These are phyloP conservation scores for Nematocida ironsii DNA, from an alignment of 371 early-diverging fungal genomes.

Conservation along the genomic window DNA sequence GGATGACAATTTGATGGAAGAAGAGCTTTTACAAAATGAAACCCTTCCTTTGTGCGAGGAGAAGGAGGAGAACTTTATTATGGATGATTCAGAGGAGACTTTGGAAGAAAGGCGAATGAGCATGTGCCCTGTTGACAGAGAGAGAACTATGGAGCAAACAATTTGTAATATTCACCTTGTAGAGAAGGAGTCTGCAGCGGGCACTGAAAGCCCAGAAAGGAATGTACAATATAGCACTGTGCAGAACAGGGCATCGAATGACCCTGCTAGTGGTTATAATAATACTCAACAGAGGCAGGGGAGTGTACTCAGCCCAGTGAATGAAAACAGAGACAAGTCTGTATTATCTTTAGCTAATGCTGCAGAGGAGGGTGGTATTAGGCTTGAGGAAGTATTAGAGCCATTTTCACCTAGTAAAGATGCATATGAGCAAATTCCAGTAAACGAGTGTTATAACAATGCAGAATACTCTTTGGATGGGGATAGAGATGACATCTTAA, in stretches of 20 bases:
- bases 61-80: slow-evolving; percentile 56
- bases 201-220: not conserved
- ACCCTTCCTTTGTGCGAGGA: slow-evolving; percentile 46
- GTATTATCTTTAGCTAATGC: not conserved
- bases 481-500: slow-evolving; percentile 39
- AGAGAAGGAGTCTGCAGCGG: not conserved
- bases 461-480: slow-evolving; percentile 18
- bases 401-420: not conserved
- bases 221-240: not conserved
- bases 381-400: not conserved
- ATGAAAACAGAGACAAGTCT: not conserved
- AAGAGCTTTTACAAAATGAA: slow-evolving; percentile 16
- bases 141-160: slow-evolving; percentile 53
- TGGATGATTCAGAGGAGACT: slow-evolving; percentile 60
- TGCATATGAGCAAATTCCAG: not conserved
- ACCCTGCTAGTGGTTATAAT: not conserved
- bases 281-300: not conserved
- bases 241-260: not conserved
- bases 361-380: not conserved
- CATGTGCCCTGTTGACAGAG: slow-evolving; percentile 28
- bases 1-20: slow-evolving; percentile 19
- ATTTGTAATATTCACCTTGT: not conserved
- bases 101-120: slow-evolving; percentile 46
- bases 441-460: not conserved
- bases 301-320: not conserved